Percentiles rank a stretch among this genome's conserved stretches.
phyloP scores from a whole-genome alignment of 2,329 filamentous ascomycete species.

The Volutella citrinella region DNA sequence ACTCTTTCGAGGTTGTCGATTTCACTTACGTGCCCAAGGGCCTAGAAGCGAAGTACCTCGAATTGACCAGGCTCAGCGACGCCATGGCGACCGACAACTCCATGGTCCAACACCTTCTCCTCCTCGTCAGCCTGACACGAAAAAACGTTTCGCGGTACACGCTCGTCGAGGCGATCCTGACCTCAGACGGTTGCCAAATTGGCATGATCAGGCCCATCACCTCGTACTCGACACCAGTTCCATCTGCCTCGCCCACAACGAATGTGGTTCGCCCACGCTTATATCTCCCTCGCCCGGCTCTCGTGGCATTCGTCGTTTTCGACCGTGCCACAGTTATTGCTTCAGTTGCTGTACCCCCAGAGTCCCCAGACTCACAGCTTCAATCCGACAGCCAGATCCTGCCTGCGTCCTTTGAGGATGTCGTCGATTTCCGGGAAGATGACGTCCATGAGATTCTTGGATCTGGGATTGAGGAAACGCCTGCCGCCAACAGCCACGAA shows the following conservation, averaged over 20 bases:
- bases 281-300: slow-evolving; percentile 72
- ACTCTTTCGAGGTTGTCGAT: slow-evolving; percentile 73
- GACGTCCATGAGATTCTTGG: slow-evolving; percentile 61
- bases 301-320: slow-evolving; percentile 81
- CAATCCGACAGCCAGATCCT: slow-evolving; percentile 62
- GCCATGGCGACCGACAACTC: slow-evolving; percentile 49
- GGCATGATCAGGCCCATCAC: slow-evolving; percentile 67
- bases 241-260: slow-evolving; percentile 30
- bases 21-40: slow-evolving; percentile 66
- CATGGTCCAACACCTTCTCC: slow-evolving; percentile 55
- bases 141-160: slow-evolving; percentile 61
- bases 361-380: slow-evolving; percentile 74
- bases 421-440: slow-evolving; percentile 72
- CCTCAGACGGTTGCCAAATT: slow-evolving; percentile 51
- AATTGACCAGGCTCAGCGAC: slow-evolving; percentile 50
- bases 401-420: slow-evolving; percentile 76
- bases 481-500: slow-evolving; percentile 34
- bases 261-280: slow-evolving; percentile 57
- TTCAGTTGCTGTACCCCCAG: slow-evolving; percentile 65
- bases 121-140: slow-evolving; percentile 57
- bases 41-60: slow-evolving; percentile 46
- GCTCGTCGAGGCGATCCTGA: slow-evolving; percentile 69
- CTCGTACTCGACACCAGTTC: slow-evolving; percentile 56
- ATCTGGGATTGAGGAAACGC: slow-evolving; percentile 61
- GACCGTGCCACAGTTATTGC: slow-evolving; percentile 73